phyloP scores from a whole-genome alignment of 495 filamentous ascomycete species.

The Oidiodendron maius region DNA sequence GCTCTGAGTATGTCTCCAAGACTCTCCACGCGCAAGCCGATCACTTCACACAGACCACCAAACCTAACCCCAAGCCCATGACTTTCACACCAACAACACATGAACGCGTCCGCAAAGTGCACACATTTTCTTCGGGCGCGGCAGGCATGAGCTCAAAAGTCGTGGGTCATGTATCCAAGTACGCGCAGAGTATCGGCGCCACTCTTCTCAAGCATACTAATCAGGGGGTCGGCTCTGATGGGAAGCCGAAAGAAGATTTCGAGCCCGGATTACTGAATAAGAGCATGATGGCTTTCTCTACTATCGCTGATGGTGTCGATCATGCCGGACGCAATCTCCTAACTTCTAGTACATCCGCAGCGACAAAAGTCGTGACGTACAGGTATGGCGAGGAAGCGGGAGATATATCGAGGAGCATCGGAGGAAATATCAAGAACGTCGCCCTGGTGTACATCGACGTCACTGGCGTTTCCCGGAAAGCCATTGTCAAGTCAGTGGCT shows the following conservation, averaged over 20 bases:
- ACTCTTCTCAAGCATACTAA: slow-evolving; percentile 53
- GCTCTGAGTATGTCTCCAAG: slow-evolving; percentile 71
- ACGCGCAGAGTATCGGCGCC: slow-evolving; percentile 87
- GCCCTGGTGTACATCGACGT: slow-evolving; percentile 98
- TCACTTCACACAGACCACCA: slow-evolving; percentile 69
- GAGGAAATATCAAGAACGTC: slow-evolving; percentile 88
- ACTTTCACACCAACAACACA: slow-evolving; percentile 85
- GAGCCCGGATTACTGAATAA: slow-evolving; percentile 94
- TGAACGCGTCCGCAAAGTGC: slow-evolving; percentile 76
- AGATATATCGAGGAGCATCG: slow-evolving; percentile 61
- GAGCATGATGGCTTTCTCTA: slow-evolving; percentile 92
- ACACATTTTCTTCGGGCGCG: slow-evolving; percentile 68
- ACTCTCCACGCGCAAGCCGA: slow-evolving; percentile 71
- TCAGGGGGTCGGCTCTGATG: slow-evolving; percentile 57
- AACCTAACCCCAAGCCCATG: slow-evolving; percentile 70
- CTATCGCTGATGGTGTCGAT: slow-evolving; percentile 88
- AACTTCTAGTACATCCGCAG: slow-evolving; percentile 63
- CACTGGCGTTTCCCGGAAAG: slow-evolving; percentile 79
- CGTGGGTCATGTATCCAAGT: slow-evolving; percentile 69
- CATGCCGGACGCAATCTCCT: slow-evolving; percentile 73
- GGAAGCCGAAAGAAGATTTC: slow-evolving; percentile 55
- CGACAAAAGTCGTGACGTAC: slow-evolving; percentile 76
- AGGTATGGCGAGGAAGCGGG: slow-evolving; percentile 81
- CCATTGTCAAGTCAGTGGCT: slow-evolving; percentile 86
- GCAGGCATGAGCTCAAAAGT: slow-evolving; percentile 79